A percentile compares a stretch with the other conserved stretches of the same genome.
These are phyloP conservation scores for Maudiozyma saulgeensis DNA, from an alignment of 805 yeast species.

Conservation along the genomic window DNA sequence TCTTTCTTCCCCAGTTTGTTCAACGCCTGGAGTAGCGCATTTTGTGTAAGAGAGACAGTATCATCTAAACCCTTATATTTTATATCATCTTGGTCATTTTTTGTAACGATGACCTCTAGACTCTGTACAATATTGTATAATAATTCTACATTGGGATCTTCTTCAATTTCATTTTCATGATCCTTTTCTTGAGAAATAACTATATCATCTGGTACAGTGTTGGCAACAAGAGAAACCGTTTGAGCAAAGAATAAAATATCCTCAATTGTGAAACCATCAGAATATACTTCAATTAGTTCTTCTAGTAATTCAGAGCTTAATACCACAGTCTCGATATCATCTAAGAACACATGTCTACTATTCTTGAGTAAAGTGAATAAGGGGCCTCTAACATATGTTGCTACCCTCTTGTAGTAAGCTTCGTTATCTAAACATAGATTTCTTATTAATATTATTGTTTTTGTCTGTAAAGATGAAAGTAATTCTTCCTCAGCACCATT, in stretches of 20 bases:
- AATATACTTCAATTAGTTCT: conserved; percentile 12
- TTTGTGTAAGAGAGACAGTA: conserved; percentile 10
- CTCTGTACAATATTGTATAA: conserved; percentile 12
- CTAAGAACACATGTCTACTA: conserved; percentile 8
- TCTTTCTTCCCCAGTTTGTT: conserved; percentile 10
- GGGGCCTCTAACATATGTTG: conserved; percentile 10
- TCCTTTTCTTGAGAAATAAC: conserved; percentile 2
- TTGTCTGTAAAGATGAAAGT: conserved; percentile 16
- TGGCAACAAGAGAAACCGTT: conserved; percentile 8
- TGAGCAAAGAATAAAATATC: conserved; percentile 10
- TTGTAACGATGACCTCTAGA: conserved; percentile 13
- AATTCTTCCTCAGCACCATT: conserved; percentile 6
- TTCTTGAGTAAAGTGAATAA: conserved; percentile 10
- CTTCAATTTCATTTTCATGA: conserved; percentile 11
- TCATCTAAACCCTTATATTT: conserved; percentile 6
- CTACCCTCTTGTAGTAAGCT: conserved; percentile 9
- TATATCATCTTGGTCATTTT: conserved; percentile 7
- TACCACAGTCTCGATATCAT: conserved; percentile 10
- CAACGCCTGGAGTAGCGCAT: conserved; percentile 10
- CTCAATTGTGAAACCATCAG: conserved; percentile 1
- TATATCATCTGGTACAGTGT: conserved; percentile 6
- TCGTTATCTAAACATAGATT: conserved; percentile 23
- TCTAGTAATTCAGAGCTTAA: conserved; percentile 17
- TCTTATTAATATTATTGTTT: conserved; percentile 20
- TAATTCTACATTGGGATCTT: conserved; percentile 18